Evolutionary conservation across 306 rosid genomes (phyloP).

Genomic region (Cucurbita ficifolia): DNA sequence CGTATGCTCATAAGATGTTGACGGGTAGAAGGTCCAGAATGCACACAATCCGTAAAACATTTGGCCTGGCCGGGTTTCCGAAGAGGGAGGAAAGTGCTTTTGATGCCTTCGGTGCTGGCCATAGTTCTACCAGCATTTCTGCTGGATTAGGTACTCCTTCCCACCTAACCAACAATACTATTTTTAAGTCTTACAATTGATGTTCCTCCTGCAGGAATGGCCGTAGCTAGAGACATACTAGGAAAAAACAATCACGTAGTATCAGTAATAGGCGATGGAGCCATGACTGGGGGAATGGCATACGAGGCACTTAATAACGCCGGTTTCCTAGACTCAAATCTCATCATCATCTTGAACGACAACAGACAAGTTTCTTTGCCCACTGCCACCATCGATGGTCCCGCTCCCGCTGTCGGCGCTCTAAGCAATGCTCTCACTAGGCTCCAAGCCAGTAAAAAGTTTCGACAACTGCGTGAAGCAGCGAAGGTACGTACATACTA

Average conservation of each 20-base stretch:
- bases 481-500: constrained; percentile 27
- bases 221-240: constrained; percentile 43
- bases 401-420: constrained; percentile 49
- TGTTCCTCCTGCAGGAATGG: constrained; percentile 33
- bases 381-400: constrained; percentile 50
- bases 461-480: constrained; percentile 31
- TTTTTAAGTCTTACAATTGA: too few relatives aligned
- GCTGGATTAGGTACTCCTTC: constrained; percentile 37
- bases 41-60: constrained; percentile 46
- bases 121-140: constrained; percentile 59
- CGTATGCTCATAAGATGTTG: constrained; percentile 54
- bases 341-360: constrained; percentile 48
- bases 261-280: constrained; percentile 59
- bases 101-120: constrained; percentile 61
- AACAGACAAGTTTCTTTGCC: constrained; percentile 60
- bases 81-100: constrained; percentile 47
- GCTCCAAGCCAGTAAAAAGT: constrained; percentile 24
- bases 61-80: constrained; percentile 59
- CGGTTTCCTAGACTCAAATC: constrained; percentile 43
- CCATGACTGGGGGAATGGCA: constrained; percentile 61
- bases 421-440: constrained; percentile 36
- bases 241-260: constrained; percentile 43
- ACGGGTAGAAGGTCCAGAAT: constrained; percentile 58
- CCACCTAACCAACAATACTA: not conserved
- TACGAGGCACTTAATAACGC: constrained; percentile 70